Evolutionary conservation across 371 early-diverging fungal species (phyloP).

Genomic region (Funneliformis caledonium): DNA sequence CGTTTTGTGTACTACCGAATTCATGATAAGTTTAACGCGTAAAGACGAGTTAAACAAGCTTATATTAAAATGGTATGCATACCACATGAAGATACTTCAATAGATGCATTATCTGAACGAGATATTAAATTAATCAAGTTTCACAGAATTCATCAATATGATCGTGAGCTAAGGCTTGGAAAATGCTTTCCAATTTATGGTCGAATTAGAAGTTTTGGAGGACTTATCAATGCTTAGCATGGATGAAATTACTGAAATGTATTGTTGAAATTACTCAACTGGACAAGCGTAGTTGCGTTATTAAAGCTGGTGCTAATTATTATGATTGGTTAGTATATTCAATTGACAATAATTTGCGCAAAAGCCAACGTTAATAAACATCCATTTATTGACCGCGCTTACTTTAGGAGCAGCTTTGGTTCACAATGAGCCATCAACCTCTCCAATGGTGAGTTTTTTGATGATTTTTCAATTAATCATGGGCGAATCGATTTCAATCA

Average conservation of each 20-base stretch:
- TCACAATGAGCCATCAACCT: not conserved
- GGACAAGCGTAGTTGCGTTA: too few species aligned
- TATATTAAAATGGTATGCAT: too few species aligned
- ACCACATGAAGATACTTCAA: conserved; percentile 78
- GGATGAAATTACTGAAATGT: too few species aligned
- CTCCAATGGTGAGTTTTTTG: not conserved
- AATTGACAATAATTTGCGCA: too few species aligned
- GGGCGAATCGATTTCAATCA: not conserved
- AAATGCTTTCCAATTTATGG: conserved; percentile 95
- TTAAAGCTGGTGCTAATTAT: too few species aligned
- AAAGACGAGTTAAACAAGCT: too few species aligned
- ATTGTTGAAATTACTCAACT: conserved; percentile 89
- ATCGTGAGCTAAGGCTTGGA: conserved; percentile 88
- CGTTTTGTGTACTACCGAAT: too few species aligned
- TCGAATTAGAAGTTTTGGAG: conserved; percentile 94
- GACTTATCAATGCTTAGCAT: conserved; percentile 88
- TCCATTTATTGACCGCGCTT: too few species aligned
- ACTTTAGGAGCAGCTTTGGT: too few species aligned
- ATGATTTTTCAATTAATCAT: not conserved
- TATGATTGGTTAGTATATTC: too few species aligned
- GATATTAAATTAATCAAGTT: conserved; percentile 93
- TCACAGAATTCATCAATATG: conserved; percentile 96
- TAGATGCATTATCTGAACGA: conserved; percentile 84
- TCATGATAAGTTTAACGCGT: too few species aligned
- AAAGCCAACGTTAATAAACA: too few species aligned